Evolutionary conservation across 306 rosid species (phyloP).

Genomic region (Myrica gale): DNA sequence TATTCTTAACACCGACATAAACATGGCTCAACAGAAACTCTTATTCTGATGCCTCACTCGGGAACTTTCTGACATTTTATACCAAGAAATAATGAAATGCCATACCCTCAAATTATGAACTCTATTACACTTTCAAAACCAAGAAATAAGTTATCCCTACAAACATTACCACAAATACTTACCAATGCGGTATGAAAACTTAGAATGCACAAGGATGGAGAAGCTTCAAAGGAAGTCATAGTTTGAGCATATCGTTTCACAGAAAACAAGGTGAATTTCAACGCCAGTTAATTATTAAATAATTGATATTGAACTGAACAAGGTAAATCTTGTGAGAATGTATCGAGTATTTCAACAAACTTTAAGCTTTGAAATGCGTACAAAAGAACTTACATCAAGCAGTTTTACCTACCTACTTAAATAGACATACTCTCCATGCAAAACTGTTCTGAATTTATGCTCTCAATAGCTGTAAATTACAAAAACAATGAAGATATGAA

Average conservation of each 20-base stretch:
- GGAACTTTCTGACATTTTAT: no score
- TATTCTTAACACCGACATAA: no score
- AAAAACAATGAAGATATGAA: slow-evolving; percentile 43
- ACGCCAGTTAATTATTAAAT: background rate
- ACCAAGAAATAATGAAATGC: no score
- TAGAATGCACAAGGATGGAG: background rate
- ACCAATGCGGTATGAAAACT: background rate
- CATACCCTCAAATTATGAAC: background rate
- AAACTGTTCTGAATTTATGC: slow-evolving; percentile 47
- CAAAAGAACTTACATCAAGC: background rate
- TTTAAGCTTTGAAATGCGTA: background rate
- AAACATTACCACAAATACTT: background rate
- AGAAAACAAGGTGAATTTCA: background rate
- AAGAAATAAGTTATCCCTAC: background rate
- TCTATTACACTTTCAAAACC: background rate
- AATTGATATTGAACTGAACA: background rate
- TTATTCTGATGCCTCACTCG: no score
- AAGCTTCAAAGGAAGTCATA: background rate
- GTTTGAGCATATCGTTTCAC: background rate
- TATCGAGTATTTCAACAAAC: background rate
- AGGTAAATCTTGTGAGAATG: background rate
- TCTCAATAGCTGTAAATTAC: slow-evolving; percentile 51
- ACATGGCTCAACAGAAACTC: no score
- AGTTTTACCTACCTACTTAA: slow-evolving; percentile 50
- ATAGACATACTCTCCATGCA: slow-evolving; percentile 63